Evolutionary conservation across 2,329 filamentous ascomycete genomes (phyloP).

Genomic region (Aspergillus sp.): DNA sequence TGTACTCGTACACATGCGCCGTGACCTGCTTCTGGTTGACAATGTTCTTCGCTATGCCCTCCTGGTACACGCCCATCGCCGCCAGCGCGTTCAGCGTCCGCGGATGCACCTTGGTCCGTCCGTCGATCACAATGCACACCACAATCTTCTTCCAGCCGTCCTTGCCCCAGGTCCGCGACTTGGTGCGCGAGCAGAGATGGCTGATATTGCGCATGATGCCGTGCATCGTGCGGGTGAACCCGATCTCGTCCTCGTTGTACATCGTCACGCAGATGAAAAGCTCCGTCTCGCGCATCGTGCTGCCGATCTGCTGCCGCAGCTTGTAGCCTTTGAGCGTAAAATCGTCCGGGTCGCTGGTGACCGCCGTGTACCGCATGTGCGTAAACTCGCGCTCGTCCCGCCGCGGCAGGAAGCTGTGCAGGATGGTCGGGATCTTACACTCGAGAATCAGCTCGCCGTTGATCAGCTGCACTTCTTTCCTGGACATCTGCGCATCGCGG

Average conservation of each 20-base stretch:
- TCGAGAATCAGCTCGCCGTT: conserved; percentile 96
- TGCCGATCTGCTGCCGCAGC: conserved; percentile 79
- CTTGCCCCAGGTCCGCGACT: conserved; percentile 93
- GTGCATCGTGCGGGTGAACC: conserved; percentile 96
- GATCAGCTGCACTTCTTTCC: conserved; percentile 90
- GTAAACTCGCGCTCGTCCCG: conserved; percentile 94
- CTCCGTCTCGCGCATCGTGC: conserved; percentile 78
- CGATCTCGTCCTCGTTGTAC: conserved; percentile 98
- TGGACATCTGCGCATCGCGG: conserved; percentile 75
- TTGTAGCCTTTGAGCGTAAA: conserved; percentile 85
- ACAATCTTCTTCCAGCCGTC: conserved; percentile 99
- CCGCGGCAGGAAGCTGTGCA: conserved; percentile 91
- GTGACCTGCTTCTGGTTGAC: conserved; percentile 95
- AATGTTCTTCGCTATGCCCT: conserved; percentile 95
- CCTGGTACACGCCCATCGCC: conserved; percentile 95
- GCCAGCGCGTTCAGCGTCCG: conserved; percentile 88
- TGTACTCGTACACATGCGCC: conserved; percentile 97
- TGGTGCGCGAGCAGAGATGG: conserved; percentile 86
- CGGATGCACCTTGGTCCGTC: conserved; percentile 85
- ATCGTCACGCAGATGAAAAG: conserved; percentile 95
- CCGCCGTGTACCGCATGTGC: conserved; percentile 96
- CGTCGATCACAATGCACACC: conserved; percentile 91
- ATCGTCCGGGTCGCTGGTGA: conserved; percentile 95
- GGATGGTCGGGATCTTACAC: conserved; percentile 97
- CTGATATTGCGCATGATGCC: conserved; percentile 97